Base-by-base conservation (phyloP, 2,329 filamentous ascomycete genomes). In the Trichoderma afroharzianum region DNA sequence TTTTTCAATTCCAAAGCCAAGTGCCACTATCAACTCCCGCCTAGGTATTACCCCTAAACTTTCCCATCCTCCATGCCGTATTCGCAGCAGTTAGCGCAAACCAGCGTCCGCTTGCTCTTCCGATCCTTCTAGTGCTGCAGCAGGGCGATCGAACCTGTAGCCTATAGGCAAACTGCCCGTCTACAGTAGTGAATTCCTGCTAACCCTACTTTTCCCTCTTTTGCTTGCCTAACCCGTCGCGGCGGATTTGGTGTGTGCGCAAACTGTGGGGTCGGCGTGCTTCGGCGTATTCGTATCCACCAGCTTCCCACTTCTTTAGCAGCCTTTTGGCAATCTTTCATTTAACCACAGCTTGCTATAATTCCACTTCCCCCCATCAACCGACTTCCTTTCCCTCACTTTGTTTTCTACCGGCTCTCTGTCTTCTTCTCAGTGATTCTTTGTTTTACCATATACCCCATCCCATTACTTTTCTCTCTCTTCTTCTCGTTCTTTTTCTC, bases 261-360 rank as follows among this genome's bases (percentile, higher is more conserved):
- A n/a, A 6, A 3, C 11, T 53, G 63, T 68, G 66, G 66, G 66
- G 57, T 33, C 30, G 24, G n/a, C 28, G 30, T 50, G 18, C 57
- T 61, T 24, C 33, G 28, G 39, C 67, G 67, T 69, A 69, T 69
- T 69, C 67, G 67, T 69, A 69, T 69, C 59, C 36, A 26, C 30
- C 57, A 69, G 67, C 67, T 68, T 69, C 67, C 39, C 39, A 36
- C 67, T 69, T 69, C 57, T 53, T 53, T 53, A 15, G 63, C 63
- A 36, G 47, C 63, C 63, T 69, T 68, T 58, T 43, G 11, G 63
- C 63, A 28, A 21, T 58, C 62, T 53, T 58, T 69, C 57, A 61
- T 53, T 61, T 50, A 68, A 61, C 66, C 67, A 69, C 57, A 50
- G 30, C 63, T 28, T 61, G 57, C 66, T 61, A 61, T 69, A 69